These are phyloP conservation scores for Mycena epipterygia DNA, from an alignment of 768 basidiomycete genomes.

Conservation along the genomic window DNA sequence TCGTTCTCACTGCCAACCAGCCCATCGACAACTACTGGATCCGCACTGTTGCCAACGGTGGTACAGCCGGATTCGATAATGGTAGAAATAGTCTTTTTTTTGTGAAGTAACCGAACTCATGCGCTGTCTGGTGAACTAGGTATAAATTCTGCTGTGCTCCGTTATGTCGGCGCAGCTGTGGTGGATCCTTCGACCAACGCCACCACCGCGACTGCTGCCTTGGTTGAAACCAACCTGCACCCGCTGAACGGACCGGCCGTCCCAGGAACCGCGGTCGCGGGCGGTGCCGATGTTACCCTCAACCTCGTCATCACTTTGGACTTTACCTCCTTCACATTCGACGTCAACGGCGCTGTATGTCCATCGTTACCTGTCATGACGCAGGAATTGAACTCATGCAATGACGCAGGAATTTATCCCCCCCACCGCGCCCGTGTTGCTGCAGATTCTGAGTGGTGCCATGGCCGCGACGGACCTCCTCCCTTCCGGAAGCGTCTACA, in stretches of 20 bases:
- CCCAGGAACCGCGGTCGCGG: conserved; percentile 50
- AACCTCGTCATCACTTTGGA: conserved; percentile 38
- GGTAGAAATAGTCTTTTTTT: conserved; percentile 58
- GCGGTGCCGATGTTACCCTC: conserved; percentile 54
- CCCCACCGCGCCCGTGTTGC: conserved; percentile 18
- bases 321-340: not conserved
- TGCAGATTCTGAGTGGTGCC: conserved; percentile 44
- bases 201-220: conserved; percentile 31
- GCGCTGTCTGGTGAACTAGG: conserved; percentile 47
- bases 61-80: conserved; percentile 37
- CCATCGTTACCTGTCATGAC: too few relatives aligned
- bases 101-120: conserved; percentile 54
- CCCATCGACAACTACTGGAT: conserved; percentile 58
- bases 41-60: conserved; percentile 32
- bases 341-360: conserved; percentile 6
- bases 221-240: conserved; percentile 46
- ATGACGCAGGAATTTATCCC: not conserved
- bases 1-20: conserved; percentile 55
- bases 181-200: conserved; percentile 46
- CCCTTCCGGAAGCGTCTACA: conserved; percentile 34
- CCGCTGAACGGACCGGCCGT: conserved; percentile 38
- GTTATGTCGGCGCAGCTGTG: conserved; percentile 51
- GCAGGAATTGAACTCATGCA: not conserved
- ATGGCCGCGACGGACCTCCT: conserved; percentile 43
- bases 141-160: conserved; percentile 57